Evolutionary conservation across 176 grass and related monocot species (phyloP).

Genomic region (Musa beccarii): DNA sequence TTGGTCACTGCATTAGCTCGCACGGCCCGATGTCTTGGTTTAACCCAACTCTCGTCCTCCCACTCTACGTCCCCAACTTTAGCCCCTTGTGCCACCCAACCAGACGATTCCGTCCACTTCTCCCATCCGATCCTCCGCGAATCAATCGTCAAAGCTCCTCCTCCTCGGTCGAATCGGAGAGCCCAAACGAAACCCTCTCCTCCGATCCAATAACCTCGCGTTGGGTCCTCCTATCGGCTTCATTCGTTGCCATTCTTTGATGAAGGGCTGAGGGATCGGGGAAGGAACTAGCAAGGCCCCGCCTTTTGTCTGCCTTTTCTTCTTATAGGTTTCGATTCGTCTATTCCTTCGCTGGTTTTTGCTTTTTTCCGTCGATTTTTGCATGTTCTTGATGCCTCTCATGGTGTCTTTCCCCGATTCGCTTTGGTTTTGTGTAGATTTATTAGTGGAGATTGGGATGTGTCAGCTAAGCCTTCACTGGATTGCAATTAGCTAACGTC

Average conservation of each 20-base stretch:
- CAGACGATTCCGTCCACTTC: not conserved
- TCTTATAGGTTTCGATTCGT: not conserved
- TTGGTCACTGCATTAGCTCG: too few relatives aligned
- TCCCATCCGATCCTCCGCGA: not conserved
- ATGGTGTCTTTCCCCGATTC: not conserved
- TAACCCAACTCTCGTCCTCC: not conserved
- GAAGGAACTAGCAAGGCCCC: not conserved
- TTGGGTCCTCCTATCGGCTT: not conserved
- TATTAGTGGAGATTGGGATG: not conserved
- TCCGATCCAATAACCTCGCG: not conserved
- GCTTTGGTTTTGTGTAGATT: not conserved
- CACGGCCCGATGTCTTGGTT: too few relatives aligned
- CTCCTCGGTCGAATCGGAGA: constrained; percentile 10
- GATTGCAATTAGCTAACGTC: not conserved
- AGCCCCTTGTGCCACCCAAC: not conserved
- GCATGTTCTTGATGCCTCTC: not conserved
- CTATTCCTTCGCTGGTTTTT: not conserved
- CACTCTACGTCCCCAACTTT: not conserved
- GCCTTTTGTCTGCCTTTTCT: not conserved
- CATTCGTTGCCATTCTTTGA: not conserved
- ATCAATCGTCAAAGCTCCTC: not conserved
- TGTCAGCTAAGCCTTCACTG: not conserved
- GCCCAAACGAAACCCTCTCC: not conserved
- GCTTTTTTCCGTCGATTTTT: not conserved
- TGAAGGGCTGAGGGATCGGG: not conserved